Conservation (phyloP, 1,139 yeast species). For the Pichia sp. region DNA sequence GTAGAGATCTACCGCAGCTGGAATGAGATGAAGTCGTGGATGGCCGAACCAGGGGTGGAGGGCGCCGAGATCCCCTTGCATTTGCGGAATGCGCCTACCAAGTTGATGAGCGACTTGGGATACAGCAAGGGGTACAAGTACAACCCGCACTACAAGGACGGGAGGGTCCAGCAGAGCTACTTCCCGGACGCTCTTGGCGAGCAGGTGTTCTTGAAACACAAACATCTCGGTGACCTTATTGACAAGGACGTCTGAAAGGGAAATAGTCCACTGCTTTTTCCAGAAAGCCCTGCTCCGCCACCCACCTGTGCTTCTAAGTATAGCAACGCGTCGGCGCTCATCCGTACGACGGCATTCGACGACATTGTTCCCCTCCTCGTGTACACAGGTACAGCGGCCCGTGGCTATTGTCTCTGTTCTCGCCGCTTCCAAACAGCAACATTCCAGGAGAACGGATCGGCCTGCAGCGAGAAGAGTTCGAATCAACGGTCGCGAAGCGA, state of each 20-base stretch:
- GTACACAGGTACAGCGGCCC: neutral
- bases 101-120: slow-evolving; percentile 81
- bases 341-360: neutral
- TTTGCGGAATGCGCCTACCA: slow-evolving; percentile 90
- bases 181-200: slow-evolving; percentile 51
- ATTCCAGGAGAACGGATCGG: neutral
- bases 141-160: slow-evolving; percentile 73
- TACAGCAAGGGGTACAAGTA: slow-evolving; percentile 83
- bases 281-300: neutral
- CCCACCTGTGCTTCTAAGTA: neutral
- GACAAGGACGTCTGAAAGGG: slow-evolving; percentile 33
- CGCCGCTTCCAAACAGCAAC: neutral
- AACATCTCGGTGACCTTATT: slow-evolving; percentile 39
- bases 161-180: slow-evolving; percentile 67
- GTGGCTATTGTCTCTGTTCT: neutral
- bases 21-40: slow-evolving; percentile 54
- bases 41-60: slow-evolving; percentile 60
- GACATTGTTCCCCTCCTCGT: neutral
- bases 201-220: slow-evolving; percentile 34
- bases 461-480: neutral
- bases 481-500: neutral
- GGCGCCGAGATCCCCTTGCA: slow-evolving; percentile 71
- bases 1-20: slow-evolving; percentile 81
- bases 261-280: neutral
- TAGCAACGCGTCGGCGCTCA: neutral